These are phyloP conservation scores for Fraxinus excelsior DNA, from an alignment of 257 asterid genomes.

Conservation along the genomic window DNA sequence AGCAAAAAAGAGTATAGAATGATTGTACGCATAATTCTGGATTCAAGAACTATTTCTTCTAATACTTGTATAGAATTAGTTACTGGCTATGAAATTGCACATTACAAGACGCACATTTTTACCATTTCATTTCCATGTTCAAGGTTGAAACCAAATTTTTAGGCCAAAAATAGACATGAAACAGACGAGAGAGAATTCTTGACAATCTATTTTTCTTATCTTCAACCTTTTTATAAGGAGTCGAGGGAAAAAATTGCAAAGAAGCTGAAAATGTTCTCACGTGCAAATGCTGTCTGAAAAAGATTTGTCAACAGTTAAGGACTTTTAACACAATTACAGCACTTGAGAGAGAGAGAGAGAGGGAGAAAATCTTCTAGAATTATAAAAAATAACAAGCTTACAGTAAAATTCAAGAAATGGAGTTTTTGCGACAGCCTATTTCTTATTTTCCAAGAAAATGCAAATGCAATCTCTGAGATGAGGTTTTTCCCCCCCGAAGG, in stretches of 20 bases:
- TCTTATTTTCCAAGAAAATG: conserved; percentile 22
- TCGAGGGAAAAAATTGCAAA: too few species aligned
- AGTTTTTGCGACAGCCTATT: conserved; percentile 39
- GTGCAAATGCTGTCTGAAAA: too few species aligned
- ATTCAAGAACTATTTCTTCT: neutral
- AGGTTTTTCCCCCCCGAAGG: neutral
- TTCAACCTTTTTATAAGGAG: neutral
- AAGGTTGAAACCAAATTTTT: too few species aligned
- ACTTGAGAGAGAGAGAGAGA: neutral
- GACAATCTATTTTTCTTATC: neutral
- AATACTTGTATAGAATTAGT: too few species aligned
- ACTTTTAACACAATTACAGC: neutral
- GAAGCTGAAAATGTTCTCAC: too few species aligned
- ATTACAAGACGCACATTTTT: too few species aligned
- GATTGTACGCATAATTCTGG: neutral
- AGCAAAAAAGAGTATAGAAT: neutral
- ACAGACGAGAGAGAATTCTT: neutral
- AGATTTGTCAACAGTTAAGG: neutral
- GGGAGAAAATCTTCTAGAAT: neutral
- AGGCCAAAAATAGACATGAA: neutral
- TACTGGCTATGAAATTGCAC: too few species aligned
- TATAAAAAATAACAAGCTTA: conserved; percentile 1
- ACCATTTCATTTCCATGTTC: neutral
- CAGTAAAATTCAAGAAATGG: conserved; percentile 37
- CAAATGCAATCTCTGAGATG: neutral